Evolutionary conservation across 805 yeast genomes (phyloP).

Genomic region (Pichia rugopelliculosa): DNA sequence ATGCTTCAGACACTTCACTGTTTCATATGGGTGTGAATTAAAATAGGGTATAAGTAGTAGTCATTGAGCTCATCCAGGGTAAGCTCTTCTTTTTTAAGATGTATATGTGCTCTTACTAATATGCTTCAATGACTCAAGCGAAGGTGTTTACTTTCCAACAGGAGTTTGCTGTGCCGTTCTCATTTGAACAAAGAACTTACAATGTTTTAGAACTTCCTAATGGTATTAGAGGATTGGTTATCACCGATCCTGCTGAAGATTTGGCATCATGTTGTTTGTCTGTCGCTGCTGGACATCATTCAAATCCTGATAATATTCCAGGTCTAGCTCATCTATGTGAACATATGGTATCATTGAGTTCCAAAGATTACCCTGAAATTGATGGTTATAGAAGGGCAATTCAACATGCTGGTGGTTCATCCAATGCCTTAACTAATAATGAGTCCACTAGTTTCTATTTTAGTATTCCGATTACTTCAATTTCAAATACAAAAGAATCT

Average conservation of each 20-base stretch:
- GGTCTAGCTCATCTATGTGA: slow-evolving; percentile 92
- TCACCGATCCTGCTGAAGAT: slow-evolving; percentile 68
- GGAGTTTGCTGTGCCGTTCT: slow-evolving; percentile 11
- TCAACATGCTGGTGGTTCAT: slow-evolving; percentile 43
- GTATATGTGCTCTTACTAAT: too few relatives aligned
- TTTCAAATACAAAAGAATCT: slow-evolving; percentile 16
- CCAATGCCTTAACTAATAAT: slow-evolving; percentile 65
- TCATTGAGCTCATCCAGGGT: background rate
- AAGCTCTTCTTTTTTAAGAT: too few relatives aligned
- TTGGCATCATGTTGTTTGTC: slow-evolving; percentile 63
- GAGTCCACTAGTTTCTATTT: slow-evolving; percentile 60
- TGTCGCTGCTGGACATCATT: slow-evolving; percentile 73
- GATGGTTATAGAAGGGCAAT: slow-evolving; percentile 38
- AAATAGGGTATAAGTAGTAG: background rate
- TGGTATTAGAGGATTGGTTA: slow-evolving; percentile 58
- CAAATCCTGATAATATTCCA: slow-evolving; percentile 60
- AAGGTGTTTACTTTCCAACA: background rate
- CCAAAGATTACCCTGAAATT: slow-evolving; percentile 45
- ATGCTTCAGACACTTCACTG: background rate
- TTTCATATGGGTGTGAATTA: background rate
- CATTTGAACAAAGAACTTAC: slow-evolving; percentile 30
- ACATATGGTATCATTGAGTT: slow-evolving; percentile 57
- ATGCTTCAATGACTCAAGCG: background rate
- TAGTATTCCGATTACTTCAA: slow-evolving; percentile 42
- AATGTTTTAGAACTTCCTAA: slow-evolving; percentile 50